phyloP scores from a whole-genome alignment of 345 rosid genomes.

The Raphanus raphanistrum region DNA sequence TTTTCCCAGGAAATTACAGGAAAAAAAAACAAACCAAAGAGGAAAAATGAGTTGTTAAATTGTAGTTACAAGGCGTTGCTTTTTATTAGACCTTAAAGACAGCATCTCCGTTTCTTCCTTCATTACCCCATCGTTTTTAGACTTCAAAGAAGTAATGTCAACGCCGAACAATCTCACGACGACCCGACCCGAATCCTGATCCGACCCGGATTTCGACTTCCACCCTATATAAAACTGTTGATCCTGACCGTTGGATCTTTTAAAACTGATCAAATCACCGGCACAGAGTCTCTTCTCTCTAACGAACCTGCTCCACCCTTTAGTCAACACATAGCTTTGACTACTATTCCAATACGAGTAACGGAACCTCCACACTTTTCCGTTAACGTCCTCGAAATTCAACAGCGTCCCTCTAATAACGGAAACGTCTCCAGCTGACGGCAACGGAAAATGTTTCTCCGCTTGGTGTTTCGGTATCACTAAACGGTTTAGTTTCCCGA shows the following conservation, averaged over 20 bases:
- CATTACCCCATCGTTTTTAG: slow-evolving; percentile 42
- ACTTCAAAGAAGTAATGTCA: slow-evolving; percentile 28
- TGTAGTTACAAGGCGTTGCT: slow-evolving; percentile 68
- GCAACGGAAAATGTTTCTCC: slow-evolving; percentile 68
- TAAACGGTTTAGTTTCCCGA: slow-evolving; percentile 87
- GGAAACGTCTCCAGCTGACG: slow-evolving; percentile 35
- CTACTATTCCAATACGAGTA: slow-evolving; percentile 98
- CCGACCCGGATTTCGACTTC: slow-evolving; percentile 41
- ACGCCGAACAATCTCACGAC: slow-evolving; percentile 68
- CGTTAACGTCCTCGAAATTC: slow-evolving; percentile 65
- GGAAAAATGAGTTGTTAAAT: slow-evolving; percentile 1
- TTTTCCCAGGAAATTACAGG: slow-evolving; percentile 5
- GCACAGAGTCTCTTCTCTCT: slow-evolving; percentile 77
- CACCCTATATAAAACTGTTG: slow-evolving; percentile 66
- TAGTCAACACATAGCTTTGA: slow-evolving; percentile 89
- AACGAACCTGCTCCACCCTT: slow-evolving; percentile 94
- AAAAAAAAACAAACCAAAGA: not conserved
- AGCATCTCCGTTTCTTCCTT: slow-evolving; percentile 53
- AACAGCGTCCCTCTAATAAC: slow-evolving; percentile 60
- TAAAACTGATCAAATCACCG: slow-evolving; percentile 80
- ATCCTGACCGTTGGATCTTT: slow-evolving; percentile 72
- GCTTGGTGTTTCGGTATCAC: slow-evolving; percentile 97
- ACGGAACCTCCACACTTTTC: slow-evolving; percentile 89
- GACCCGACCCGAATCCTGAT: slow-evolving; percentile 45
- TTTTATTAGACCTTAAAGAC: slow-evolving; percentile 56